Percentiles rank a stretch among this genome's conserved stretches.
phyloP scores from a whole-genome alignment of 2,329 filamentous ascomycete genomes.

The Diplodia seriata region DNA sequence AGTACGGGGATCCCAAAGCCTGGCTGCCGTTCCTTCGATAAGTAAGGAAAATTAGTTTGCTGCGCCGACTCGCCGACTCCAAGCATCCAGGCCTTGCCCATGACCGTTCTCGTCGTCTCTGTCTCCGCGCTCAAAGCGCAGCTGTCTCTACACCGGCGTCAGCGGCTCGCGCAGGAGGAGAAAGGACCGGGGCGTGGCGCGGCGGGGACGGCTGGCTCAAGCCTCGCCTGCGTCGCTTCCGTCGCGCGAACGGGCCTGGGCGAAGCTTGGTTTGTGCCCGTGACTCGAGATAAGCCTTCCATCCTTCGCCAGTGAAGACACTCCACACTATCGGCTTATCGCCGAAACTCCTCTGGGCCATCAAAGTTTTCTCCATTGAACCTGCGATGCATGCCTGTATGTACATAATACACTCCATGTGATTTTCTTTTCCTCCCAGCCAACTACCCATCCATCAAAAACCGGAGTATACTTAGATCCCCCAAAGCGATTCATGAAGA shows the following conservation, averaged over 20 bases:
- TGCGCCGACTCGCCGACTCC: neutral
- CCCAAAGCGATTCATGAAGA: too few species aligned
- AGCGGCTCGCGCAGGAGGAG: constrained; percentile 1
- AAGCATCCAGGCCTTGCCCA: neutral
- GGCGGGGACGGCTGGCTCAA: constrained; percentile 19
- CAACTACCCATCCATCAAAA: too few species aligned
- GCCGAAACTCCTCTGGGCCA: neutral
- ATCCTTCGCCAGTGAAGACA: neutral
- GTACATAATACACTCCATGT: too few species aligned
- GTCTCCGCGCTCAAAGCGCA: constrained; percentile 4
- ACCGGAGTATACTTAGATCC: too few species aligned
- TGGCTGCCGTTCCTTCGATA: constrained; percentile 2
- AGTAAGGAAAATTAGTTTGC: neutral
- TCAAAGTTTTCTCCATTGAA: too few species aligned
- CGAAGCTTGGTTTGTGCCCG: constrained; percentile 5
- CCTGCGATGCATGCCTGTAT: too few species aligned
- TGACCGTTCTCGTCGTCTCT: neutral
- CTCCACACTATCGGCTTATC: neutral
- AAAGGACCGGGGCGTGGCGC: neutral
- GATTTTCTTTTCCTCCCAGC: too few species aligned
- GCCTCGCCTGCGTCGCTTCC: constrained; percentile 15
- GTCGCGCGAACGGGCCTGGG: constrained; percentile 2
- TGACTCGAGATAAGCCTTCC: constrained; percentile 13
- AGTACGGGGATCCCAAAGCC: too few species aligned
- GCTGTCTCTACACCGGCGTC: constrained; percentile 21